Conservation (phyloP, 1,284 basidiomycete species). For the Farysia itapuensis region DNA sequence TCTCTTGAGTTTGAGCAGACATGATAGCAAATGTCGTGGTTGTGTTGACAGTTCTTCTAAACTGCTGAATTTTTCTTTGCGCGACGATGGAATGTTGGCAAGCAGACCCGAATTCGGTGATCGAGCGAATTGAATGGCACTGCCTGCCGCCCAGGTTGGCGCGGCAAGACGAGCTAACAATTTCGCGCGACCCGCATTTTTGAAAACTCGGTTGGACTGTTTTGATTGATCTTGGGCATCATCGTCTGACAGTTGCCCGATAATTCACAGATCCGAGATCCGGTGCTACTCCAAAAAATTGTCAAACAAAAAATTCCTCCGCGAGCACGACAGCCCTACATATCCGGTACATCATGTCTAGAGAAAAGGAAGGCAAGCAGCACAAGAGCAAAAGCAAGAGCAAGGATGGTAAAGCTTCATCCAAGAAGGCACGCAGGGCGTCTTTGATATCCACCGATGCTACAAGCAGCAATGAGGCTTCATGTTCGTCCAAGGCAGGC, state of each 20-base stretch:
- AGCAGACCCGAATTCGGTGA: slow-evolving; percentile 20
- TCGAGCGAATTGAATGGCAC: slow-evolving; percentile 34
- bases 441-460: no score
- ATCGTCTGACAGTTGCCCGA: neutral
- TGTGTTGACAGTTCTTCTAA: neutral
- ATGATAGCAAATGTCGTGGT: neutral
- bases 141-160: slow-evolving; percentile 6
- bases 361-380: slow-evolving; percentile 25
- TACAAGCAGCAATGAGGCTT: neutral
- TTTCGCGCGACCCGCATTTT: slow-evolving; percentile 1
- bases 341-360: slow-evolving; percentile 27
- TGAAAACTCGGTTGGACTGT: neutral
- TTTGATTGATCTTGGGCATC: slow-evolving; percentile 2
- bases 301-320: neutral
- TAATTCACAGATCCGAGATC: neutral
- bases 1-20: slow-evolving; percentile 43
- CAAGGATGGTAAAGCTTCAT: slow-evolving; percentile 6
- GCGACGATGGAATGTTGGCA: neutral
- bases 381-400: slow-evolving; percentile 22
- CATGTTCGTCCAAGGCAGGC: neutral
- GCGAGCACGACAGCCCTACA: no score
- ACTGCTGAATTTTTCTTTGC: slow-evolving; percentile 1
- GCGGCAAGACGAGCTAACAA: slow-evolving; percentile 18
- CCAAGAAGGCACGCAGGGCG: slow-evolving; percentile 12
- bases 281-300: neutral